phyloP scores from a whole-genome alignment of 2,329 filamentous ascomycete genomes.

The Aspergillus floridensis region DNA sequence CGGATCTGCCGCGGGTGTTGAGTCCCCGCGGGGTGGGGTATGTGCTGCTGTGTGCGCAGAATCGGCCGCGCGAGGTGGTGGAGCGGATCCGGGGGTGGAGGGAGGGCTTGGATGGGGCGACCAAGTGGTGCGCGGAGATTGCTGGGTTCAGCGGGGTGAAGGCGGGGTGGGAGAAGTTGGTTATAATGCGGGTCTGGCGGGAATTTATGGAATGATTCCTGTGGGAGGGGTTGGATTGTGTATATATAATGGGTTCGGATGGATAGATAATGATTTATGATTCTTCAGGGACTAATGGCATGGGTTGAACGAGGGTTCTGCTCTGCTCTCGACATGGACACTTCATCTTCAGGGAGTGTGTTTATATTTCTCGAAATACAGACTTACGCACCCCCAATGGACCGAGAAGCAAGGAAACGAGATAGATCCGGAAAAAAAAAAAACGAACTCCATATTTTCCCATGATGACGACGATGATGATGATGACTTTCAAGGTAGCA shows the following conservation, averaged over 20 bases:
- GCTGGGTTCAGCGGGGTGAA: conserved; percentile 81
- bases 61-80: conserved; percentile 75
- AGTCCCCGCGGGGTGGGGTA: conserved; percentile 75
- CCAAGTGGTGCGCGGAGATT: conserved; percentile 69
- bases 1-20: conserved; percentile 64
- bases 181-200: conserved; percentile 83
- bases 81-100: conserved; percentile 56
- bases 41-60: conserved; percentile 84
- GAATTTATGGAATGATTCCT: not conserved
- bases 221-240: not conserved
- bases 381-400: no score
- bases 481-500: not conserved
- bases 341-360: no score
- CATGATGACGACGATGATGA: no score
- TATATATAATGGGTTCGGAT: not conserved
- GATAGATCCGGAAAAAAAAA: not conserved
- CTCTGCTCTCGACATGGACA: no score
- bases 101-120: conserved; percentile 13
- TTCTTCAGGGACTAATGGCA: not conserved
- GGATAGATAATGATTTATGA: not conserved
- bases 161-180: conserved; percentile 91
- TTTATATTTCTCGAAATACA: no score
- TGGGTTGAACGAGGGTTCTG: no score
- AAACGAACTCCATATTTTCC: no score
- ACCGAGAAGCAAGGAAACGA: not conserved